Percentiles rank a stretch among this genome's conserved stretches.
phyloP scores from a whole-genome alignment of 2,329 filamentous ascomycete genomes.

The Ceratocystis smalleyi region DNA sequence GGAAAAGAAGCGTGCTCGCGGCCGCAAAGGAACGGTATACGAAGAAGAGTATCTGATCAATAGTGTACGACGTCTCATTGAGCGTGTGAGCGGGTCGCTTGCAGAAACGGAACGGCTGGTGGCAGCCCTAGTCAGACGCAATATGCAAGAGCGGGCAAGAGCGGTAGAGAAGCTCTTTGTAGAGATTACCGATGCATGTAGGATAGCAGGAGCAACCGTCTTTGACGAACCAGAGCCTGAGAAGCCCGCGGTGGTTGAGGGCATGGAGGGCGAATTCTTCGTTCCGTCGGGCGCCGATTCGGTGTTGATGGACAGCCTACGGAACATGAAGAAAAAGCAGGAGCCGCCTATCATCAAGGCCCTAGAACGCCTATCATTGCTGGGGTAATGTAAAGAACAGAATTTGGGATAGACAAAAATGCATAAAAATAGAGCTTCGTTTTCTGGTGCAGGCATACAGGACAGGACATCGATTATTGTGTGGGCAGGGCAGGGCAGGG shows the following conservation, averaged over 20 bases:
- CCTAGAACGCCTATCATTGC: slow-evolving; percentile 35
- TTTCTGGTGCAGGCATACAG: not conserved
- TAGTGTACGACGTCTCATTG: slow-evolving; percentile 66
- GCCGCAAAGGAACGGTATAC: slow-evolving; percentile 93
- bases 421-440: not conserved
- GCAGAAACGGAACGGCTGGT: slow-evolving; percentile 61
- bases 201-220: slow-evolving; percentile 51
- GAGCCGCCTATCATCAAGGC: slow-evolving; percentile 34
- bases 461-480: too few relatives aligned
- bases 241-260: slow-evolving; percentile 18
- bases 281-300: slow-evolving; percentile 35
- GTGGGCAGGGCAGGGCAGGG: too few relatives aligned
- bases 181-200: slow-evolving; percentile 59
- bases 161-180: slow-evolving; percentile 59
- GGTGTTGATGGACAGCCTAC: slow-evolving; percentile 36
- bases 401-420: not conserved
- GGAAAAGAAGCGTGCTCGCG: slow-evolving; percentile 84
- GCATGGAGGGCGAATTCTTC: slow-evolving; percentile 20
- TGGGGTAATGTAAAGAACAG: slow-evolving; percentile 28
- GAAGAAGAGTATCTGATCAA: slow-evolving; percentile 95
- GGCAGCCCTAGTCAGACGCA: slow-evolving; percentile 58
- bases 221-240: slow-evolving; percentile 30
- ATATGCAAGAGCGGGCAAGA: slow-evolving; percentile 75
- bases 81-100: slow-evolving; percentile 58
- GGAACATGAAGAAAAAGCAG: slow-evolving; percentile 31